Percentiles rank a stretch among this genome's conserved stretches.
Evolutionary conservation across 176 grass and related monocot species (phyloP).

Genomic region (Luzula sylvatica): DNA sequence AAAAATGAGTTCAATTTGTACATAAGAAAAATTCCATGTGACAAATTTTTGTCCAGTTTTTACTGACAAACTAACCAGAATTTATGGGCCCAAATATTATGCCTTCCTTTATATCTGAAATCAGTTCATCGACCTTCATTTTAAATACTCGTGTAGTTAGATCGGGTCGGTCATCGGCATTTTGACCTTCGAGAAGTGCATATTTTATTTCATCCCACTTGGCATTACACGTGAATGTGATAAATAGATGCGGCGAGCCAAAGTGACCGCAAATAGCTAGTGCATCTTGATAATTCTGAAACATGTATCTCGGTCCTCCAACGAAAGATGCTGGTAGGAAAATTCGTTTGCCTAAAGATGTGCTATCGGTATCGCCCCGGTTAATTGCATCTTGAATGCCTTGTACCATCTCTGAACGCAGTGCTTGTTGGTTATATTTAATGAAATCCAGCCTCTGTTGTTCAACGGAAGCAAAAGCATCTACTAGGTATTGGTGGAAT

Average conservation of each 20-base stretch:
- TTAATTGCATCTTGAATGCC: not conserved
- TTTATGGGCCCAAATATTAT: not conserved
- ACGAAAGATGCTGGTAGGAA: slow-evolving; percentile 15
- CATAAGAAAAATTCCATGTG: not conserved
- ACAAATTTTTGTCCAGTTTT: not conserved
- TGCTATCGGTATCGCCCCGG: not conserved
- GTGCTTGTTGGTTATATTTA: not conserved
- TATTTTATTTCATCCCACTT: slow-evolving; percentile 20
- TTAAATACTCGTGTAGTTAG: not conserved
- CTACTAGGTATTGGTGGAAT: slow-evolving; percentile 4
- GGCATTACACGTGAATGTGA: slow-evolving; percentile 30
- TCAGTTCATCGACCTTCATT: not conserved
- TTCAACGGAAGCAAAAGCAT: not conserved
- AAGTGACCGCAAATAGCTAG: slow-evolving; percentile 18
- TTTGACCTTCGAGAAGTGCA: not conserved
- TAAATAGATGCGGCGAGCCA: slow-evolving; percentile 5
- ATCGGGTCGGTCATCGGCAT: not conserved
- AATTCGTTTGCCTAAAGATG: not conserved
- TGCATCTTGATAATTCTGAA: slow-evolving; percentile 25
- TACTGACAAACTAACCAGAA: not conserved
- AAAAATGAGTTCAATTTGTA: no score
- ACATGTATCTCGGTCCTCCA: slow-evolving; percentile 10
- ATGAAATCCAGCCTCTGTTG: slow-evolving; percentile 3
- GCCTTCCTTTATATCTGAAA: slow-evolving; percentile 2
- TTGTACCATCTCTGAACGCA: not conserved